Conservation (phyloP, 2,329 filamentous ascomycete species). For the Fusarium cyanostomum region DNA sequence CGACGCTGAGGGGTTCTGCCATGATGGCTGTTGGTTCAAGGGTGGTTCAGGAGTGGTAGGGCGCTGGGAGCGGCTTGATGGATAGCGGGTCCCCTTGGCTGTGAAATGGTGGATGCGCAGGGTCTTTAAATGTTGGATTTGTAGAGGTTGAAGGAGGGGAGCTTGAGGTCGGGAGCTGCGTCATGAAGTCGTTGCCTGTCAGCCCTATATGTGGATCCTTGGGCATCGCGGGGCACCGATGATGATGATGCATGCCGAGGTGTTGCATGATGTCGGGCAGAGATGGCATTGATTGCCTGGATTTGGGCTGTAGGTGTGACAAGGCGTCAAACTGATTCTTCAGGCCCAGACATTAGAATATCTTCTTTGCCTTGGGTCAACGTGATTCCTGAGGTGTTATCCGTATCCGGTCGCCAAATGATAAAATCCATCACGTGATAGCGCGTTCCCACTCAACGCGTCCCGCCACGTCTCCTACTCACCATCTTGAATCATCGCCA, state of each 20-base stretch:
- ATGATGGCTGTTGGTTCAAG: constrained; percentile 23
- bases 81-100: not conserved
- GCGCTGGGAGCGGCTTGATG: constrained; percentile 1
- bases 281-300: not conserved
- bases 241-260: not conserved
- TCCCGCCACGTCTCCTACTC: constrained; percentile 14
- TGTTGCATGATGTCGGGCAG: not conserved
- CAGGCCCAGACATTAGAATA: not conserved
- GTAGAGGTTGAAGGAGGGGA: not conserved
- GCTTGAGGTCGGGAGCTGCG: constrained; percentile 21
- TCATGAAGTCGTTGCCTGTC: constrained; percentile 43
- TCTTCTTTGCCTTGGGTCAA: not conserved
- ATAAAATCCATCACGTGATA: constrained; percentile 35
- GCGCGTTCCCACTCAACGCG: constrained; percentile 41
- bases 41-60: not conserved
- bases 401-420: not conserved
- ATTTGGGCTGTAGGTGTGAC: not conserved
- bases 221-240: constrained; percentile 25
- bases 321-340: not conserved
- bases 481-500: constrained; percentile 8
- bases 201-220: constrained; percentile 44
- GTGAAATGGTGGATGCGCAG: not conserved
- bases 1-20: constrained; percentile 42
- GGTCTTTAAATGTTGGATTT: not conserved
- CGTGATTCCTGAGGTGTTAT: too few relatives aligned